Evolutionary conservation across 495 filamentous ascomycete genomes (phyloP), one percentile per base, ranked within the genome.

Genomic region (Xylaria nigripes): DNA sequence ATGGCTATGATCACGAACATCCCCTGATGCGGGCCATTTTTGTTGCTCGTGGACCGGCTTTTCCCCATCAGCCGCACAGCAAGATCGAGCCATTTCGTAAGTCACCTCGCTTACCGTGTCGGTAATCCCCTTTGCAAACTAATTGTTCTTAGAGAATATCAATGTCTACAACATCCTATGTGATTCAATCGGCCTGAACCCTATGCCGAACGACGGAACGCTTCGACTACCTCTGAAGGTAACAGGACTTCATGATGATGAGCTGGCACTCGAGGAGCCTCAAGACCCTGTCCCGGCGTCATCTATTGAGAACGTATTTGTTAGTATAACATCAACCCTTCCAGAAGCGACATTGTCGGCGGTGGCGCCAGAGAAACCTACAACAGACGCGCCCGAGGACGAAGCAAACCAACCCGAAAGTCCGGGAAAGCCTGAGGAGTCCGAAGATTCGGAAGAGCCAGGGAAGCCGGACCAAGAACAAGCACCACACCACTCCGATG

Each of bases 91-190:
- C 71, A n/a, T 96, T 96, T 68, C 89, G 88, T 93, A 76, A 80
- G 88, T 81, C 27, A 6, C 22, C 8, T n/a, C 10, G 45, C 40
- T 12, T 29, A 36, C 19, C 25, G 2, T 30, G 1, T 42, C 12
- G 6, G 9, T 36, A 45, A 6, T 16, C 49, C 29, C 45, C 27
- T 40, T 40, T 60, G 18, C 44, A 30, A 38, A 60, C 62, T 61
- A 52, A 65, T 50, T 27, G 42, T 49, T 8, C 3, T n/a, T 62
- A 89, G 86, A 93, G 80, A 99, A 99, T 56, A 87, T 77, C 51
- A 90, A 99, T 59, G 88, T 99, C 1, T 97, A 97, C 65, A 94
- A 95, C 59, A 87, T 97, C 47, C 66, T 99, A 29, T 97, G 90
- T 61, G 89, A 95, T 61, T 86, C 86, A 1, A 64, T 96, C 29